Base-by-base conservation (phyloP, 306 rosid genomes). In the Cajanus cajan region DNA sequence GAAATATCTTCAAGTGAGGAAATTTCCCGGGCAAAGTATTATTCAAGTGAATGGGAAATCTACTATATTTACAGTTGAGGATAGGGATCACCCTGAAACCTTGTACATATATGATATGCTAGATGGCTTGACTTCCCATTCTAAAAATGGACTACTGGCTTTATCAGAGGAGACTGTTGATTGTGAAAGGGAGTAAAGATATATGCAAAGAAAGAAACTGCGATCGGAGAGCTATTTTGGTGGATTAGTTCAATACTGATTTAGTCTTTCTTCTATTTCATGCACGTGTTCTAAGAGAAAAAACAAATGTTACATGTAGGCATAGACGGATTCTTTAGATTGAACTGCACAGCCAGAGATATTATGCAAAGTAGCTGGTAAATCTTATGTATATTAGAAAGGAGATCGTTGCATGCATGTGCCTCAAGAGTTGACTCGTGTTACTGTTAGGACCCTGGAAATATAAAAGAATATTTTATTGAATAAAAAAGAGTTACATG, bases 21-120 rank as follows among this genome's bases (percentile, higher is more conserved):
- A 90, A 79, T 48, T 39, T 69, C 91, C 91, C 0, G 97, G 94
- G 66, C 87, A 88, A 81, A 92, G 97, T 80, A 67, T 82, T 71
- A 71, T 88, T 64, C 91, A 82, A 71, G 90, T 85, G 77, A 78
- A 89, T 12, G 86, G 85, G 76, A 86, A 68, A 72, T 81, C 85
- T 61, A 75, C 45, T 31, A 70, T 76, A 22, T 91, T 91, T 82
- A 78, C 85, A 19, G 94, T 85, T 63, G 97, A 88, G 76, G 88
- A 86, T 80, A 74, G 93, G 73, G 77, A 68, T 84, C 92, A 86
- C 75, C 87, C 82, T 63, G 88, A 86, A 71, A 78, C 82, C 79
- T 77, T 73, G 78, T 68, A n/a, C 68, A 68, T 89, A 28, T 88
- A 79, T 82, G 84, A 63, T 71, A 76, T 83, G 81, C 57, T 89